Conservation (phyloP, 2,329 filamentous ascomycete species). For the Xylariales sp. region DNA sequence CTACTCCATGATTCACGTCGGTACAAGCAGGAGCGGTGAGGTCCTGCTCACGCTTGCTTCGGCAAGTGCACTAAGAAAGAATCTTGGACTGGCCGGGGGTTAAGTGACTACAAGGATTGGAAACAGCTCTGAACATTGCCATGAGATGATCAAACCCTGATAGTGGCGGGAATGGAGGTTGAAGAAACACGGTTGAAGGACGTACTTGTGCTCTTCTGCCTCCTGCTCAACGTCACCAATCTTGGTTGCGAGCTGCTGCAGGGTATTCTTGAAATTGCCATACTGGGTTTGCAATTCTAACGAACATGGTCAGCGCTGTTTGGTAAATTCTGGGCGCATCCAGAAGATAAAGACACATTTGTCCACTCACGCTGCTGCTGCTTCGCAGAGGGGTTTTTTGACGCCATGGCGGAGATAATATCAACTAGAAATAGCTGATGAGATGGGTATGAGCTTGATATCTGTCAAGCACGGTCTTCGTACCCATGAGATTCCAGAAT, state of each 20-base stretch:
- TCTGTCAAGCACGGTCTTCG: not conserved
- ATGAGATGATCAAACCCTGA: slow-evolving; percentile 3
- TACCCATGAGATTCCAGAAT: not conserved
- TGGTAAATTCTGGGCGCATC: no score
- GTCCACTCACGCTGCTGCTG: slow-evolving; percentile 65
- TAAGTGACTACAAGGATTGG: no score
- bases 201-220: slow-evolving; percentile 95
- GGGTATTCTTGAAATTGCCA: slow-evolving; percentile 68
- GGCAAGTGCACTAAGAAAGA: slow-evolving; percentile 14
- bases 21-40: slow-evolving; percentile 21
- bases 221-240: slow-evolving; percentile 98
- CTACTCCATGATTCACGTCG: no score
- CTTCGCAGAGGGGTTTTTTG: slow-evolving; percentile 53
- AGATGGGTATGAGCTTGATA: no score
- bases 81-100: slow-evolving; percentile 14
- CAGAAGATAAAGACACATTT: no score
- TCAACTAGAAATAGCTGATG: no score
- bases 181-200: not conserved
- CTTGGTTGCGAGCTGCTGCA: slow-evolving; percentile 92
- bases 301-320: no score
- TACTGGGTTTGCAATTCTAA: slow-evolving; percentile 80
- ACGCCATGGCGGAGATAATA: slow-evolving; percentile 35
- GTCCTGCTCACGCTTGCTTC: no score
- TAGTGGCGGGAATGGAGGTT: not conserved
- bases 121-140: no score